Percentiles rank a stretch among this genome's conserved stretches.
Conservation (phyloP, 331 rosid species). For the Quercus lobata region DNA sequence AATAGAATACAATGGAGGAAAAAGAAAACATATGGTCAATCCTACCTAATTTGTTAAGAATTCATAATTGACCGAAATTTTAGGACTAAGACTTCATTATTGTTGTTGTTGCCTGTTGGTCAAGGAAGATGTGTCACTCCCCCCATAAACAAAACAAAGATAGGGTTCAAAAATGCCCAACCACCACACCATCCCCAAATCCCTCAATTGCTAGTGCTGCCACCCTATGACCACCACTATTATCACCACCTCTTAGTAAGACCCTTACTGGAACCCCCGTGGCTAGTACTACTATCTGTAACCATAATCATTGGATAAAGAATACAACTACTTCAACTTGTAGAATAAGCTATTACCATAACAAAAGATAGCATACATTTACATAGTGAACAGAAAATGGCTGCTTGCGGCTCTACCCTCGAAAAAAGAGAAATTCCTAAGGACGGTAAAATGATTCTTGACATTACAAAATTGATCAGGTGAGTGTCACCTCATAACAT, state of each 20-base stretch:
- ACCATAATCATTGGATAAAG: not conserved
- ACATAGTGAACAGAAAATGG: slow-evolving; percentile 26
- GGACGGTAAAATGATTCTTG: slow-evolving; percentile 36
- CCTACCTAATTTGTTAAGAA: too few species aligned
- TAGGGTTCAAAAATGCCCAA: too few species aligned
- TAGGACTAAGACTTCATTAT: too few species aligned
- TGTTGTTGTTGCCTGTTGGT: too few species aligned
- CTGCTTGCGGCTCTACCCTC: slow-evolving; percentile 34
- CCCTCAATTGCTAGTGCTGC: too few species aligned
- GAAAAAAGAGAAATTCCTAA: slow-evolving; percentile 29
- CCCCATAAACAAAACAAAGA: too few species aligned
- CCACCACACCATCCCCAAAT: too few species aligned
- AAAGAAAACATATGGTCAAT: too few species aligned
- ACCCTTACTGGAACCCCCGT: not conserved
- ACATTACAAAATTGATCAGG: slow-evolving; percentile 77
- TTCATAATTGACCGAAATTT: too few species aligned
- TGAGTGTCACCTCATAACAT: slow-evolving; percentile 35
- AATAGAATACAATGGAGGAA: too few species aligned
- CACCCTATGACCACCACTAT: not conserved
- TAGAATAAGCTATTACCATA: slow-evolving; percentile 11
- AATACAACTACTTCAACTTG: slow-evolving; percentile 1
- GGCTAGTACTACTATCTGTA: not conserved
- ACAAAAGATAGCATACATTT: slow-evolving; percentile 1
- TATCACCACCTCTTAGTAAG: not conserved
- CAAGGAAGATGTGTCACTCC: too few species aligned